phyloP scores from a whole-genome alignment of 805 yeast genomes.

The Candida hungchunana region DNA sequence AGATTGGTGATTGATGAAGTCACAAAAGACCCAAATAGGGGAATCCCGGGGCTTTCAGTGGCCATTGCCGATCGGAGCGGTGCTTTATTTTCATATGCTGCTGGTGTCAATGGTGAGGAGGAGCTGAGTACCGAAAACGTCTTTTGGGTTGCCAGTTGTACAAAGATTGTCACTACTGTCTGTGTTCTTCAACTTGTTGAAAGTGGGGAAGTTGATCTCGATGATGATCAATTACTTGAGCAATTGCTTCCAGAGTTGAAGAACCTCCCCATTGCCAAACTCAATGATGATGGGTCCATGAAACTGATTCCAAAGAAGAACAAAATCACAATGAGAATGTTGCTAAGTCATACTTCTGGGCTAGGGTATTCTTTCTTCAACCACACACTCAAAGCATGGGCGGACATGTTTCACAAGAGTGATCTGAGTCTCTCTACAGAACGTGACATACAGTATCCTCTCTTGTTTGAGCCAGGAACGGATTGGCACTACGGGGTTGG shows the following conservation, averaged over 20 bases:
- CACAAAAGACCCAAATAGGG: no score
- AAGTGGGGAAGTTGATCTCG: conserved; percentile 29
- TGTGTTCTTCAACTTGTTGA: no score
- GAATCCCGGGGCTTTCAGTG: no score
- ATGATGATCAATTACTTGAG: conserved; percentile 30
- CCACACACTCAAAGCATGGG: conserved; percentile 24
- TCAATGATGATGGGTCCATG: conserved; percentile 24
- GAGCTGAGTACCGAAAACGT: no score
- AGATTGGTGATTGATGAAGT: no score
- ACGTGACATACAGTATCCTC: conserved; percentile 22
- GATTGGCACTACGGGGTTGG: conserved; percentile 32
- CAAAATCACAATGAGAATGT: conserved; percentile 31
- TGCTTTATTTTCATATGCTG: no score
- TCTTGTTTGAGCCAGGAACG: conserved; percentile 35
- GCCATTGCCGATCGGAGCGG: no score
- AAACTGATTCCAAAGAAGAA: conserved; percentile 24
- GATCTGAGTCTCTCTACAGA: conserved; percentile 13
- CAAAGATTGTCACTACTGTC: no score
- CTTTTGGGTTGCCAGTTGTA: no score
- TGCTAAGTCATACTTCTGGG: conserved; percentile 37
- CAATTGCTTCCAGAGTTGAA: conserved; percentile 29
- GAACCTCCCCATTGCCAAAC: conserved; percentile 24
- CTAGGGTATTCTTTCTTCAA: conserved; percentile 32
- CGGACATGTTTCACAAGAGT: conserved; percentile 13
- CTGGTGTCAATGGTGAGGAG: no score